Percentiles rank a stretch among this genome's conserved stretches.
Conservation (phyloP, 2,329 filamentous ascomycete species). For the Dactylonectria estremocensis region DNA sequence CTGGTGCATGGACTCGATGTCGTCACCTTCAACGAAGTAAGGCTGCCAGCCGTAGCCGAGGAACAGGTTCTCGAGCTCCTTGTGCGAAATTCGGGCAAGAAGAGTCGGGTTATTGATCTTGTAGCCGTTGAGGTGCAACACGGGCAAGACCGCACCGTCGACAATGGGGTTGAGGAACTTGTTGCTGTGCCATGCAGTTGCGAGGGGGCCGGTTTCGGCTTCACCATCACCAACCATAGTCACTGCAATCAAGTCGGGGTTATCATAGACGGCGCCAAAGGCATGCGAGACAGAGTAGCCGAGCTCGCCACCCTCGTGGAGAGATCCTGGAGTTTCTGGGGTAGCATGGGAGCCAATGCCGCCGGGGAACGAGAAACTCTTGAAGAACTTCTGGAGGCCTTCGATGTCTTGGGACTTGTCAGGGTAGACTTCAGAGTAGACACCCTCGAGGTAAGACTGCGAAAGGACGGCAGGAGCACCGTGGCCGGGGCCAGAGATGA, state of each 20-base stretch:
- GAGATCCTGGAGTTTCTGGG: constrained; percentile 82
- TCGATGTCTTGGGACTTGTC: constrained; percentile 78
- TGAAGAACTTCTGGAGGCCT: constrained; percentile 84
- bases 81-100: constrained; percentile 80
- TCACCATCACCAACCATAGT: constrained; percentile 88
- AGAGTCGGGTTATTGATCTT: constrained; percentile 88
- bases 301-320: constrained; percentile 86
- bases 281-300: constrained; percentile 87
- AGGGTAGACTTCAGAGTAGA: constrained; percentile 84
- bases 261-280: constrained; percentile 82
- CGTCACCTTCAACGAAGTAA: constrained; percentile 85
- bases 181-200: constrained; percentile 86
- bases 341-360: constrained; percentile 85
- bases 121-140: constrained; percentile 86
- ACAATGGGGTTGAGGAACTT: constrained; percentile 87
- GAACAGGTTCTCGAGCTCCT: constrained; percentile 80
- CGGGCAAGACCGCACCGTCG: constrained; percentile 83
- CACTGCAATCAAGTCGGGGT: constrained; percentile 81
- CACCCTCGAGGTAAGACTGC: constrained; percentile 83
- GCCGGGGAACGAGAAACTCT: constrained; percentile 86
- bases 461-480: constrained; percentile 83
- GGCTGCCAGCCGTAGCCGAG: constrained; percentile 84
- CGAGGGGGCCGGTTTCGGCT: constrained; percentile 84
- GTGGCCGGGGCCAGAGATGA: constrained; percentile 83
- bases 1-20: constrained; percentile 83